Evolutionary conservation across 768 basidiomycete genomes (phyloP).

Genomic region (Tylopilus vinaceipallidus): DNA sequence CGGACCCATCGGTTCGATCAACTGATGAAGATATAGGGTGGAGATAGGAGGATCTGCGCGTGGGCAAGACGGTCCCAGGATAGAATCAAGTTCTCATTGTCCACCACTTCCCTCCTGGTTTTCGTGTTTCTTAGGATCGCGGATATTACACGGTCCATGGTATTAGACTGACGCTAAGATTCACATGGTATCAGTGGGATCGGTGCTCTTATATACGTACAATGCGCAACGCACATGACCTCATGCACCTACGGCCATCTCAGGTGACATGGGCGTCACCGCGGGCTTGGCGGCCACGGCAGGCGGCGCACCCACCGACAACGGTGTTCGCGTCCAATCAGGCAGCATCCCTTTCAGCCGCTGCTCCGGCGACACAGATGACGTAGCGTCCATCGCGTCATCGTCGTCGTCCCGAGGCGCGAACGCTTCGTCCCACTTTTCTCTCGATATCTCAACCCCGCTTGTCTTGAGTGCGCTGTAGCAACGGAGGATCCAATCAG

Average conservation of each 20-base stretch:
- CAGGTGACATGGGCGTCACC: slow-evolving; percentile 14
- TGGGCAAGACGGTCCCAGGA: too few relatives aligned
- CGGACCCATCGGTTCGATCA: too few relatives aligned
- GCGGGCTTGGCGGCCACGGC: slow-evolving; percentile 32
- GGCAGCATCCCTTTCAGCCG: slow-evolving; percentile 53
- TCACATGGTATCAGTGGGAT: slow-evolving; percentile 5
- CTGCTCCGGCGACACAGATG: slow-evolving; percentile 24
- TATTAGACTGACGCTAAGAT: too few relatives aligned
- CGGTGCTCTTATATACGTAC: too few relatives aligned
- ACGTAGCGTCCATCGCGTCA: slow-evolving; percentile 27
- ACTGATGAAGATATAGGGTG: too few relatives aligned
- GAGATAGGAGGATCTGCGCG: too few relatives aligned
- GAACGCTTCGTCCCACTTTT: slow-evolving; percentile 81
- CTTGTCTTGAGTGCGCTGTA: slow-evolving; percentile 81
- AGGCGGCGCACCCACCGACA: slow-evolving; percentile 63
- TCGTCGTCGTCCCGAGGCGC: slow-evolving; percentile 41
- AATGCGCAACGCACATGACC: background rate
- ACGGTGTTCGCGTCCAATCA: slow-evolving; percentile 74
- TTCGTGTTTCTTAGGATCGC: too few relatives aligned
- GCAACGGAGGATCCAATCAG: background rate
- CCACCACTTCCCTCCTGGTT: too few relatives aligned
- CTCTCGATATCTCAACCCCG: slow-evolving; percentile 76
- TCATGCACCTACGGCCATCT: slow-evolving; percentile 37
- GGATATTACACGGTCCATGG: too few relatives aligned
- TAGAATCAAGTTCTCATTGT: too few relatives aligned